Base-by-base conservation (phyloP, 1,139 yeast species). In the Geotrichum siamense region DNA sequence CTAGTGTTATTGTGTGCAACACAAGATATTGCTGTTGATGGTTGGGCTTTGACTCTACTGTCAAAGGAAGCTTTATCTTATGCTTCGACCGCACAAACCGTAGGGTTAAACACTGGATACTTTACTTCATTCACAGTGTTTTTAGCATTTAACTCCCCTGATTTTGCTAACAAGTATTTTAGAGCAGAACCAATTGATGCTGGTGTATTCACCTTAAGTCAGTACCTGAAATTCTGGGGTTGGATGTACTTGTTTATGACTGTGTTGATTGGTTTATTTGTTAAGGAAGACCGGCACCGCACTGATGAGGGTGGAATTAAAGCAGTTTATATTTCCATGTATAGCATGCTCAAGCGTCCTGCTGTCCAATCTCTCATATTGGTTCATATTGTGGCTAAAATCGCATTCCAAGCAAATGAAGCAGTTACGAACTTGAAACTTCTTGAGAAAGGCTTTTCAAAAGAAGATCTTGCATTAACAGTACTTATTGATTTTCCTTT, bases 1-100 rank as follows among this genome's bases (percentile, higher is more conserved):
- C 67, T 93, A 48, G 91, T 91, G 35, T 76, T 91, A 48, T 70
- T 91, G 48, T 89, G 96, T 66, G 97, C 98, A 2, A 91, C 99
- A 0, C 98, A 91, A 62, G 99, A 91, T 61, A 91, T 91, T 45
- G 97, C 98, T 1, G 98, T 91, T 13, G 99, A 91, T 64, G 98
- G 98, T 5, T 91, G 98, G 98, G 97, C 97, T 0, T 68, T 91
- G 58, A 91, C 96, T 1, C 77, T 91, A 42, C 69, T 91, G 44
- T 78, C 89, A 15, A 79, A 79, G 20, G 78, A 77, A 34, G 83
- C 94, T 17, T 69, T 91, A 48, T 80, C 94, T n/a, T 91, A 78
- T 65, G 98, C 98, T 0, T 84, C 95, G 3, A 91, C 98, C 0
- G 98, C 98, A 0, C 99, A 91, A 62, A 93, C 98, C 0, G 76